phyloP scores from a whole-genome alignment of 345 rosid genomes.

The Dipteronia sinensis region DNA sequence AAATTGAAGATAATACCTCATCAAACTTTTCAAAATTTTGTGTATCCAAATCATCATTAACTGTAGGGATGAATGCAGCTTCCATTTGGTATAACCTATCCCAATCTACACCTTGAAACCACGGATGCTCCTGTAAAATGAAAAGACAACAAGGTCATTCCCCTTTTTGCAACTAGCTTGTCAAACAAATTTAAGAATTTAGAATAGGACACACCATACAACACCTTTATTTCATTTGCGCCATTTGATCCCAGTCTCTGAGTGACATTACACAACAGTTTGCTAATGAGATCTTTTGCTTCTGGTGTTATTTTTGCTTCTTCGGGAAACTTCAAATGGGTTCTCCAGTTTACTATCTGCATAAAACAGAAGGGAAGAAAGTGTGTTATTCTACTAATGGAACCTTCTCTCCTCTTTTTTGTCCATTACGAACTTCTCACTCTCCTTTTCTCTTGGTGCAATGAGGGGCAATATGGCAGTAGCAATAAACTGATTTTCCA shows the following conservation, averaged over 20 bases:
- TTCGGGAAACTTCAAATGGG: conserved; percentile 93
- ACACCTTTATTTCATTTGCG: conserved; percentile 89
- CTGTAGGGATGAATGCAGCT: conserved; percentile 90
- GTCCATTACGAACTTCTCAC: neutral
- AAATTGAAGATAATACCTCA: conserved; percentile 51
- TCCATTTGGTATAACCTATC: conserved; percentile 78
- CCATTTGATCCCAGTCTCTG: conserved; percentile 88
- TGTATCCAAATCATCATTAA: conserved; percentile 88
- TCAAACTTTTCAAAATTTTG: conserved; percentile 96
- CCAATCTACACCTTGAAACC: conserved; percentile 79
- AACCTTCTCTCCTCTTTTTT: neutral
- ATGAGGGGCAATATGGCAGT: neutral
- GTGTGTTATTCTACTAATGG: conserved; percentile 5
- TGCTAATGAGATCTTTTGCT: conserved; percentile 75
- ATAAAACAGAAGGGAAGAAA: conserved; percentile 15
- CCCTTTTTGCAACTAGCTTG: conserved; percentile 24
- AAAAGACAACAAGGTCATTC: conserved; percentile 29
- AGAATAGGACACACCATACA: conserved; percentile 59
- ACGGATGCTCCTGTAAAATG: conserved; percentile 71
- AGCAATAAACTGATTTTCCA: neutral
- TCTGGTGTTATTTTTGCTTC: conserved; percentile 76
- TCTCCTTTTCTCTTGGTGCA: neutral
- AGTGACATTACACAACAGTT: conserved; percentile 79
- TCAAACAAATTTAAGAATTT: conserved; percentile 26
- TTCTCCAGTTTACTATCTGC: conserved; percentile 94